phyloP scores from a whole-genome alignment of 192 early-diverging fungal genomes.

The Rhizophagus clarus region DNA sequence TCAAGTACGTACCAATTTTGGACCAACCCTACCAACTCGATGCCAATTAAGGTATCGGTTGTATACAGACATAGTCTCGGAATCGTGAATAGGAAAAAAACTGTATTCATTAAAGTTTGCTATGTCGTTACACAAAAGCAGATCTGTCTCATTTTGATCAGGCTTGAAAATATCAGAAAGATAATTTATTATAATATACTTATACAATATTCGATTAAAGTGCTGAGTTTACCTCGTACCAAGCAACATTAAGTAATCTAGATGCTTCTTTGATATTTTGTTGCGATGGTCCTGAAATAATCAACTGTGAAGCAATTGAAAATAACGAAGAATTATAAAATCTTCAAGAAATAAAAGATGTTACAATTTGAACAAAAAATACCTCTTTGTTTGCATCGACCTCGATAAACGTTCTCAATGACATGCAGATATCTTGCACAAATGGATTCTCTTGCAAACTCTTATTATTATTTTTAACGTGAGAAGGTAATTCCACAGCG shows the following conservation, averaged over 20 bases:
- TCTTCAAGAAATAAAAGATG: neutral
- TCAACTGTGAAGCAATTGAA: neutral
- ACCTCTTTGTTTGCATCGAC: neutral
- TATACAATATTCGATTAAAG: neutral
- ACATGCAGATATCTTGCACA: constrained; percentile 3
- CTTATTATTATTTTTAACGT: constrained; percentile 9
- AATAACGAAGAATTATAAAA: neutral
- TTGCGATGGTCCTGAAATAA: neutral
- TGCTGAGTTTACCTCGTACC: neutral
- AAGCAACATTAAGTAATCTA: constrained; percentile 11
- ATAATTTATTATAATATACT: neutral
- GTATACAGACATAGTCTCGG: neutral
- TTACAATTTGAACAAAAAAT: neutral
- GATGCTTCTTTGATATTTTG: constrained; percentile 7
- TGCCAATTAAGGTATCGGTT: constrained; percentile 4
- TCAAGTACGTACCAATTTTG: neutral
- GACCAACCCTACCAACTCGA: neutral
- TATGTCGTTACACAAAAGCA: neutral
- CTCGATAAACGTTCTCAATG: constrained; percentile 11
- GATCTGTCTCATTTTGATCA: constrained; percentile 9
- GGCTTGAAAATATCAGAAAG: constrained; percentile 4
- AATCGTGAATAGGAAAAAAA: constrained; percentile 20
- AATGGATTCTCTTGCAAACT: constrained; percentile 15
- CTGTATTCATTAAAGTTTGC: neutral
- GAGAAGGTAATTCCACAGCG: neutral